A percentile compares a stretch with the other conserved stretches of the same genome.
These are phyloP conservation scores for Scheffersomyces titani DNA, from an alignment of 1,139 yeast genomes.

Conservation along the genomic window DNA sequence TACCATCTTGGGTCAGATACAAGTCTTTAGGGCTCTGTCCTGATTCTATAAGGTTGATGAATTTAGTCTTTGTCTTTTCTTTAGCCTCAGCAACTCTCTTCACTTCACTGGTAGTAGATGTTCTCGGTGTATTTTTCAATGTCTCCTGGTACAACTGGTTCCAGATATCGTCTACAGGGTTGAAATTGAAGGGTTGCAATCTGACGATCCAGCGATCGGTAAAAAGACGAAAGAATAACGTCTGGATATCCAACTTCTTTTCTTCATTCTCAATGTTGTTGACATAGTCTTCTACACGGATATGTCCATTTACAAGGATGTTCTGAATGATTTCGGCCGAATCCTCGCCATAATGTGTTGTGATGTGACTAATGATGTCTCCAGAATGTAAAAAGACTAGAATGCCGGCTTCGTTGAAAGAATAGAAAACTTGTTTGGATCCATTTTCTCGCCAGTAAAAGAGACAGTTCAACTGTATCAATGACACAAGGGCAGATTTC, in stretches of 20 bases:
- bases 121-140: slow-evolving; percentile 50
- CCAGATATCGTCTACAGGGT: slow-evolving; percentile 61
- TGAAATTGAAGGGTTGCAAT: slow-evolving; percentile 45
- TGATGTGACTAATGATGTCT: slow-evolving; percentile 62
- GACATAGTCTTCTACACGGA: slow-evolving; percentile 62
- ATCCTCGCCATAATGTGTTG: slow-evolving; percentile 39
- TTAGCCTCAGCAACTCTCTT: slow-evolving; percentile 68
- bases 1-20: slow-evolving; percentile 32
- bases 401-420: slow-evolving; percentile 65
- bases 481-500: slow-evolving; percentile 60
- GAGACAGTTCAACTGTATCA: slow-evolving; percentile 67
- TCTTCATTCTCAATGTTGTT: slow-evolving; percentile 32
- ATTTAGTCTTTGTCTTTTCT: slow-evolving; percentile 53
- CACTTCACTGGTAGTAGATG: slow-evolving; percentile 55
- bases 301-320: slow-evolving; percentile 62
- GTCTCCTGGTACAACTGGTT: slow-evolving; percentile 52
- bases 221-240: slow-evolving; percentile 46
- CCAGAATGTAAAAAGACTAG: slow-evolving; percentile 73
- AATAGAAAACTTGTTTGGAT: slow-evolving; percentile 48
- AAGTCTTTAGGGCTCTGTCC: slow-evolving; percentile 32
- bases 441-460: slow-evolving; percentile 52
- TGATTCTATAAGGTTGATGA: slow-evolving; percentile 34
- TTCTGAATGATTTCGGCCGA: slow-evolving; percentile 76
- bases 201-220: slow-evolving; percentile 57
- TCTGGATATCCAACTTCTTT: slow-evolving; percentile 27